Conservation (phyloP, 129 eudicot genomes). For the Sambucus nigra region DNA sequence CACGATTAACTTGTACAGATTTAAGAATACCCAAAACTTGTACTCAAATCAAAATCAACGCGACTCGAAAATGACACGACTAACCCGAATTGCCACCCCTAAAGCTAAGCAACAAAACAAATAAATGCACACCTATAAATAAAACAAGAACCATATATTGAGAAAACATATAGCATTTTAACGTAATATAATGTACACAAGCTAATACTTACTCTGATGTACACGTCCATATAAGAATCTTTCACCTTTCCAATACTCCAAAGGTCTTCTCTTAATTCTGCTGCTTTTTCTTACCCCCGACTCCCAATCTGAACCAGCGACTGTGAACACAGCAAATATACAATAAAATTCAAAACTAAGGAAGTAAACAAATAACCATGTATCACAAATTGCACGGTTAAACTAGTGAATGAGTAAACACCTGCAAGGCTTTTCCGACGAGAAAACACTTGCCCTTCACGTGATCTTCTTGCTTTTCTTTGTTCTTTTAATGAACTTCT, state of each 20-base stretch:
- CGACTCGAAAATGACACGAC: too few relatives aligned
- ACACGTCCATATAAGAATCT: conserved; percentile 65
- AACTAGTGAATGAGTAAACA: conserved; percentile 13
- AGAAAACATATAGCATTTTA: too few relatives aligned
- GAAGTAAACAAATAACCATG: too few relatives aligned
- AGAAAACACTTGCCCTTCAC: conserved; percentile 21
- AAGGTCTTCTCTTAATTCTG: conserved; percentile 67
- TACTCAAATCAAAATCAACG: too few relatives aligned
- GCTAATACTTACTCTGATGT: conserved; percentile 44
- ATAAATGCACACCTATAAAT: too few relatives aligned
- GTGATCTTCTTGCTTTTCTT: conserved; percentile 23
- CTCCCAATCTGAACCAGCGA: conserved; percentile 49
- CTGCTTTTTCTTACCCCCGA: conserved; percentile 75
- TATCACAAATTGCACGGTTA: neutral
- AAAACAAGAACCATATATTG: too few relatives aligned
- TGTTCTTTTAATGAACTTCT: conserved; percentile 12
- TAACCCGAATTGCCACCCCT: too few relatives aligned
- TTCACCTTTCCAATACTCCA: conserved; percentile 94
- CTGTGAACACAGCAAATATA: conserved; percentile 26
- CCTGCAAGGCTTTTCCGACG: conserved; percentile 52
- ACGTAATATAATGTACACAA: neutral
- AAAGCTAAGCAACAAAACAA: too few relatives aligned
- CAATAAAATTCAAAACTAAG: neutral
- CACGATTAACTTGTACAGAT: too few relatives aligned
- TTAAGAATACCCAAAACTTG: too few relatives aligned